Base-by-base conservation (phyloP, 805 yeast genomes). In the Barnettozyma sp. region DNA sequence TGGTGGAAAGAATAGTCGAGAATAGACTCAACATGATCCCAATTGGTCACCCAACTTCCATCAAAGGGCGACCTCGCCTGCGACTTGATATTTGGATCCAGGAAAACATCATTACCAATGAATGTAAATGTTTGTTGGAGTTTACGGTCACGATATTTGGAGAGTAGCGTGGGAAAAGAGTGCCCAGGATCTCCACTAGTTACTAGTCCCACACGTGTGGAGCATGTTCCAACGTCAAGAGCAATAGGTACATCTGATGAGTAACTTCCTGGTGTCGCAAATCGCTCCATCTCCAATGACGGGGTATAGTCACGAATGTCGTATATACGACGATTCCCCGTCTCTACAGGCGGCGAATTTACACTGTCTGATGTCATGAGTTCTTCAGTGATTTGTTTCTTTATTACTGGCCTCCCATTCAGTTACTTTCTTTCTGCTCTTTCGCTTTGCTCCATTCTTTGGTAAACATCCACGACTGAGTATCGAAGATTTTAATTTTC, bases 1-100 rank as follows among this genome's bases (percentile, higher is more conserved):
- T 85, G 94, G 41, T 76, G 71, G 54, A 92, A 81, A 0, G 87
- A 66, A 53, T 87, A 92, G 58, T 90, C 97, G 33, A 92, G 55
- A 35, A 90, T 72, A 39, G 69, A 72, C 55, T 92, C 98, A 3
- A 81, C 71, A 39, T 79, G 73, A 39, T 92, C 97, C 97, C 97
- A 94, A 56, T 88, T 94, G 18, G 94, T 79, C 23, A 92, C 66
- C 46, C 86, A 63, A 5, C 84, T 73, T 0, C 95, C 95, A 56
- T 92, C 98, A 53, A 73, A 90, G 0, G 97, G 95, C 5, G 84
- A 66, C 49, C 74, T 78, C 22, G 84, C 71, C 36, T 79, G 78
- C 13, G 83, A 68, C 43, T 78, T 72, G 30, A 82, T 71, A 2
- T 81, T 61, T 7, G 78, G 70, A 48, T 88, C 97, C 21, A 82